Percentiles rank a stretch among this genome's conserved stretches.
Conservation (phyloP, 306 rosid species). For the Fagus sylvatica region DNA sequence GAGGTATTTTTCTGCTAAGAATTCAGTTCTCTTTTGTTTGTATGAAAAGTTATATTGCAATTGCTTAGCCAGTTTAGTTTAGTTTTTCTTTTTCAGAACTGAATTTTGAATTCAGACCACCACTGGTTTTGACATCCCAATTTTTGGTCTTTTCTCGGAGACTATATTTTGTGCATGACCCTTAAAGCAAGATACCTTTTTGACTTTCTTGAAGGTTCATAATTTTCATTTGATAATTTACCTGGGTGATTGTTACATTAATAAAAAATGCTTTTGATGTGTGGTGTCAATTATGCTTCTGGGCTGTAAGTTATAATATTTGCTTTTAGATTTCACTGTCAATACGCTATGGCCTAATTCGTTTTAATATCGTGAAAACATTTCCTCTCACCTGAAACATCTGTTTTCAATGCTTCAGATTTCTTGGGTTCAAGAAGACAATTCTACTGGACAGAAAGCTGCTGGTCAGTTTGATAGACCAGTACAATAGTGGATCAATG, state of each 20-base stretch:
- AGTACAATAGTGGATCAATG: constrained; percentile 48
- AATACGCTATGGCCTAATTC: not conserved
- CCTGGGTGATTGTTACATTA: not conserved
- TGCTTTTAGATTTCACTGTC: no score
- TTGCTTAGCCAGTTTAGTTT: not conserved
- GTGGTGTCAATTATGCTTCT: not conserved
- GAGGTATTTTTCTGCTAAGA: constrained; percentile 53
- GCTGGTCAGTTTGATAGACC: constrained; percentile 83
- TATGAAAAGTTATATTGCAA: not conserved
- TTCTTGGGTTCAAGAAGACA: constrained; percentile 84
- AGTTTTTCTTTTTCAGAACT: not conserved
- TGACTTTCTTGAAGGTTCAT: not conserved
- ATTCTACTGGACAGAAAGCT: constrained; percentile 77
- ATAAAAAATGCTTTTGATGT: not conserved
- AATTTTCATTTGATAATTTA: not conserved
- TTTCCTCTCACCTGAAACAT: not conserved
- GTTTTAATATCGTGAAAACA: not conserved
- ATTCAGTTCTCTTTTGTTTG: not conserved
- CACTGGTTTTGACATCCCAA: not conserved
- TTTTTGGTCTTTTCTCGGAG: not conserved
- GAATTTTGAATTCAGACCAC: not conserved
- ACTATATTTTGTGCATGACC: not conserved
- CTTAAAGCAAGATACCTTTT: not conserved
- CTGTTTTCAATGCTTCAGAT: constrained; percentile 48
- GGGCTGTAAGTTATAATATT: not conserved